Base-by-base conservation (phyloP, 2,329 filamentous ascomycete genomes). In the Ceratocystis smalleyi region DNA sequence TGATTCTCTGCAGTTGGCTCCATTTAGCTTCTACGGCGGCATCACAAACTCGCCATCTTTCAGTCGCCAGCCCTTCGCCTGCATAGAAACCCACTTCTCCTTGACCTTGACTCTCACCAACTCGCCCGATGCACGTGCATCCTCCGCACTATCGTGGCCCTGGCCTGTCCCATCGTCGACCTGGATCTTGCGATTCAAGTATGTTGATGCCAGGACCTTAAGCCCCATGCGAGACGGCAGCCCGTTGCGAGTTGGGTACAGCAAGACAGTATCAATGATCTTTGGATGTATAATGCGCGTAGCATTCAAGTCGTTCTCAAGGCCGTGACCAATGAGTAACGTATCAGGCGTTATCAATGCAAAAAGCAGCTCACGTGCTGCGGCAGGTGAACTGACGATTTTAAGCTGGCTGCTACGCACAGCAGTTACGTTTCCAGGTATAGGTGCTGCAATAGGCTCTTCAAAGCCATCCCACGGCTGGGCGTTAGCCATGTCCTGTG, bases 241-340 rank as follows among this genome's bases (percentile, higher is more conserved):
- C 0, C 91, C 90, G 17, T 77, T 78, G 15, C 79, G 83, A 71
- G 95, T 90, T 0, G 91, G 91, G 72, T 83, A 99, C 0, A 96
- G 79, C 0, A 96, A 75, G 0, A 90, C 84, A 0, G 91, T 96
- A 73, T 97, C 92, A 70, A 96, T 82, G 63, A 96, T 79, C 0
- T 82, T 87, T 0, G 88, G 88, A 70, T 97, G 94, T 55, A 96
- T 85, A 61, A 97, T 81, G 43, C 92, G 87, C 49, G 87, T 79
- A 1, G 86, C 83, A 72, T 96, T 96, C 64, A 99, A 81, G 70
- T 99, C 94, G 71, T 99, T 99, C 71, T 99, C 94, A 7, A 97
- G 83, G 0, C 90, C 91, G 73, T 99, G 94, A 0, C 94, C 94
- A 59, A 99, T 88, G 0, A 99, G 75, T 0, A 91, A 88, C 0